A percentile compares a stretch with the other conserved stretches of the same genome.
Evolutionary conservation across 768 basidiomycete genomes (phyloP).

Genomic region (Kwoniella heveanensis): DNA sequence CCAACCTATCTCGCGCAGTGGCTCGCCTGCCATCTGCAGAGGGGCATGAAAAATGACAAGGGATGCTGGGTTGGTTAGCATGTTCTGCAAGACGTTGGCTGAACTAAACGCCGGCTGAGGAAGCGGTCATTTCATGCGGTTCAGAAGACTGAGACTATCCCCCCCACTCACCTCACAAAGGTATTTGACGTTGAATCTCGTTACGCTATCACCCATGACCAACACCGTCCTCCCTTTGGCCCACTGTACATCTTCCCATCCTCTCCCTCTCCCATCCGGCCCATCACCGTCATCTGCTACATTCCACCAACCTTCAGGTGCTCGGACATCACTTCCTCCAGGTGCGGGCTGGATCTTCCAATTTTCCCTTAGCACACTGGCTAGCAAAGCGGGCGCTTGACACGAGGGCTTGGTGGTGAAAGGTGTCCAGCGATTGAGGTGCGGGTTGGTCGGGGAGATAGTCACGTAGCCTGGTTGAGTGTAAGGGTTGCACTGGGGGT

Average conservation of each 20-base stretch:
- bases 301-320: constrained; percentile 10
- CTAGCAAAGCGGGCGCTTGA: constrained; percentile 26
- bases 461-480: constrained; percentile 25
- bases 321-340: constrained; percentile 1
- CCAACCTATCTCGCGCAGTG: constrained; percentile 15
- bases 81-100: too few species aligned
- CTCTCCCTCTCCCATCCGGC: constrained; percentile 6
- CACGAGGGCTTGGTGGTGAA: constrained; percentile 8
- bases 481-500: constrained; percentile 27
- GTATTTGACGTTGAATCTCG: constrained; percentile 35
- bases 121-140: too few species aligned
- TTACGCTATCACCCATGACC: constrained; percentile 39
- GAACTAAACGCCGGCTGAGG: too few species aligned
- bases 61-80: too few species aligned
- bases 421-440: constrained; percentile 36
- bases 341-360: constrained; percentile 3
- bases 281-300: constrained; percentile 1
- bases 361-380: constrained; percentile 8
- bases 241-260: constrained; percentile 33
- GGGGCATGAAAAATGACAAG: background rate
- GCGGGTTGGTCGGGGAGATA: constrained; percentile 17
- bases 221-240: constrained; percentile 36
- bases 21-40: constrained; percentile 18
- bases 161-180: constrained; percentile 41
- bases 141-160: too few species aligned